Base-by-base conservation (phyloP, 1,284 basidiomycete species). In the Trametes polyzona region DNA sequence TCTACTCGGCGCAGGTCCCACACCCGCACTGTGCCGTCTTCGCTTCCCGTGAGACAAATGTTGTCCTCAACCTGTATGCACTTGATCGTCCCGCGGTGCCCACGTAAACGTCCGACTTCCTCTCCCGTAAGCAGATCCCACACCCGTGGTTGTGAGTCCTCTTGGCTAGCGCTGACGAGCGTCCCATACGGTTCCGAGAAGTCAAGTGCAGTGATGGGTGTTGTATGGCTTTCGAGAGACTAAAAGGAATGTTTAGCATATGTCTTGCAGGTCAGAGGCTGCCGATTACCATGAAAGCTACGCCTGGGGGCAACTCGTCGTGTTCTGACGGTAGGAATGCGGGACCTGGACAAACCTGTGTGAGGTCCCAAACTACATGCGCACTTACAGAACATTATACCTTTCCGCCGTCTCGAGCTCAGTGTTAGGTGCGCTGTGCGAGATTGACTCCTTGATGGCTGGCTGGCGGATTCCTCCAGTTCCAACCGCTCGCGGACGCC, bases 241-340 rank as follows among this genome's bases (percentile, higher is more conserved):
- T 95, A 65, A 1, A 30, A 21, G 36, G 11, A 39, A 56, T 27
- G 17, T 54, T 52, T 26, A 55, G 44, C 46, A 9, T 39, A n/a
- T 21, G 9, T 24, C 14, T 55, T 36, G 55, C 52, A 30, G 48
- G 35, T 19, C 24, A 29, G 51, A 33, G 43, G 35, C 47, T 30
- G 33, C 33, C 52, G 74, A 61, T 46, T 72, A 93, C 93, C 95
- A 99, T 98, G 76, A 99, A 99, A 5, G 96, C 96, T 4, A 98
- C 87, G 3, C 93, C 94, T 6, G 88, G 85, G 4, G 96, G 97
- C 53, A 99, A 79, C 55, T 98, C 95, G 67, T 97, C 95, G 66
- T 99, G 97, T 72, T 99, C 97, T 14, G 94, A 96, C 1, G 96
- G 96, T 57, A 99, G 74, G 79, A 99, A 99, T 8, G 93, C 92